Conservation (phyloP, 2,329 filamentous ascomycete genomes). For the Didymosphaeria variabile region DNA sequence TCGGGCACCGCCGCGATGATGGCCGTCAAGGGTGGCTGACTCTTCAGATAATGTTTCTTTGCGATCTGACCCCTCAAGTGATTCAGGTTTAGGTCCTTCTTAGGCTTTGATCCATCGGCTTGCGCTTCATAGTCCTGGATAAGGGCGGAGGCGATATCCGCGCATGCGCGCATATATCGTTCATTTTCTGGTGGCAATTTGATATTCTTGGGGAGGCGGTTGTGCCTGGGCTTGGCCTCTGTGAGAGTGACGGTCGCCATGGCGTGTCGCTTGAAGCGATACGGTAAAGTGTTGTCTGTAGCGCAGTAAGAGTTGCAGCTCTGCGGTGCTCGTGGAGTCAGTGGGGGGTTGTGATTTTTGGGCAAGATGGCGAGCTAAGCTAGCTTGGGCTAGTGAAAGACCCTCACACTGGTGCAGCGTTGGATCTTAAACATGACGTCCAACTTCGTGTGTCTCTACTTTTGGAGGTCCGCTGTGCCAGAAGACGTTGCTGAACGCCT, state of each 20-base stretch:
- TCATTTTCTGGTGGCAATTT: constrained; percentile 93
- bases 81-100: constrained; percentile 93
- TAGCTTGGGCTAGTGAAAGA: background rate
- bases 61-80: constrained; percentile 83
- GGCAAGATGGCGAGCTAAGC: constrained; percentile 15
- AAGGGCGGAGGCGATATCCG: constrained; percentile 90
- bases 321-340: constrained; percentile 34
- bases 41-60: constrained; percentile 90
- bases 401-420: background rate
- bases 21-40: constrained; percentile 89
- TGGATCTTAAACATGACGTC: constrained; percentile 4
- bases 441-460: background rate
- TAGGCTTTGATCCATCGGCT: constrained; percentile 74
- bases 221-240: constrained; percentile 54
- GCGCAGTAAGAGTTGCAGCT: constrained; percentile 33
- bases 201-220: constrained; percentile 71
- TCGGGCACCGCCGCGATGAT: constrained; percentile 99
- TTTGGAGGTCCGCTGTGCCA: background rate
- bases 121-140: constrained; percentile 93
- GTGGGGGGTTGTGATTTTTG: constrained; percentile 32
- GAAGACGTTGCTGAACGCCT: background rate
- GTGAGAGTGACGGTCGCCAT: constrained; percentile 73
- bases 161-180: constrained; percentile 90
- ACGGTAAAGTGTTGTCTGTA: constrained; percentile 21
- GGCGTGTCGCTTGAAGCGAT: constrained; percentile 33